phyloP scores from a whole-genome alignment of 2,329 filamentous ascomycete species.

The Phyllosticta paracitricarpa region DNA sequence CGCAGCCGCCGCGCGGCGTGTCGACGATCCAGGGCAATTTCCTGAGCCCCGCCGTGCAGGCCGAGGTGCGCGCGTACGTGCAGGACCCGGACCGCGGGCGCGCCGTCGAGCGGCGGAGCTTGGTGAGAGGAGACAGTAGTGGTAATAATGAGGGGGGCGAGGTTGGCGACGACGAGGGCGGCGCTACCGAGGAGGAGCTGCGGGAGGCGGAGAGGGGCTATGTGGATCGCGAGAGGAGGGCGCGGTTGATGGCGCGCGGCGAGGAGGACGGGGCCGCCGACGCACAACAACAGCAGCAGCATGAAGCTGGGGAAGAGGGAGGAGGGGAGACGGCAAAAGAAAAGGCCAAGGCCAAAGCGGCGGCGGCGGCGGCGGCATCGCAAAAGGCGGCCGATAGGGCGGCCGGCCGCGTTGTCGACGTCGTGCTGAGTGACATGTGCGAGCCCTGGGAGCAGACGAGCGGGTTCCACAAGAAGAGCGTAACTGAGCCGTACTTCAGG shows the following conservation, averaged over 20 bases:
- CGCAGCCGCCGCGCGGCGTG: slow-evolving; percentile 82
- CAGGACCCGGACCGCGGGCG: slow-evolving; percentile 51
- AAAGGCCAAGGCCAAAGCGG: not conserved
- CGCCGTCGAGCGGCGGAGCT: slow-evolving; percentile 23
- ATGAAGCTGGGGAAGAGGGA: not conserved
- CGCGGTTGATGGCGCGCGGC: slow-evolving; percentile 19
- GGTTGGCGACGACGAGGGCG: slow-evolving; percentile 34
- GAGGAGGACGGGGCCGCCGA: slow-evolving; percentile 15
- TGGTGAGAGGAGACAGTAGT: slow-evolving; percentile 16
- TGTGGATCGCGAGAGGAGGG: slow-evolving; percentile 53
- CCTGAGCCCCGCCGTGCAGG: slow-evolving; percentile 62
- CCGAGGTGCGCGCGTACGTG: slow-evolving; percentile 68
- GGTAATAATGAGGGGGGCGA: slow-evolving; percentile 23
- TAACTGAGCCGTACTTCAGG: slow-evolving; percentile 95
- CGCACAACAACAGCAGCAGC: not conserved
- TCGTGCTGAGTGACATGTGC: slow-evolving; percentile 98
- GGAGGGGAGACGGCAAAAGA: not conserved
- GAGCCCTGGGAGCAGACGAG: slow-evolving; percentile 80
- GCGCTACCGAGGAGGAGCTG: slow-evolving; percentile 15
- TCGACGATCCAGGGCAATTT: slow-evolving; percentile 95
- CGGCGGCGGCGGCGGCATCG: slow-evolving; percentile 6
- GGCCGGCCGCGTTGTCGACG: slow-evolving; percentile 60
- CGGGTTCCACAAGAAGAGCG: slow-evolving; percentile 72
- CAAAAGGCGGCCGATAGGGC: slow-evolving; percentile 26
- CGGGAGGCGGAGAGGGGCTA: slow-evolving; percentile 43